Conservation (phyloP, 106 monocot genomes). For the Allium sativum region DNA sequence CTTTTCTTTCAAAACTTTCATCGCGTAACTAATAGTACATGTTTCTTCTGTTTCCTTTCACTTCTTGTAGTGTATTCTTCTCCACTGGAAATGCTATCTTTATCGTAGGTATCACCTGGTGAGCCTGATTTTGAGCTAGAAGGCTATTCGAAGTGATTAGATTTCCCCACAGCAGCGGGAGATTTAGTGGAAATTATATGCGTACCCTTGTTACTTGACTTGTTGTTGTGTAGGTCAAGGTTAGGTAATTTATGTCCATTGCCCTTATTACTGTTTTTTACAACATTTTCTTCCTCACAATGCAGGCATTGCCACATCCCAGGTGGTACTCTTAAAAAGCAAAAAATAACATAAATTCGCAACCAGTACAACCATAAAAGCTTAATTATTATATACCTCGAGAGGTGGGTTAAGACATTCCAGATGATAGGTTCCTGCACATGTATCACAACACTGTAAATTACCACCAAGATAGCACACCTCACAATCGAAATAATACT, state of each 20-base stretch:
- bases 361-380: background rate
- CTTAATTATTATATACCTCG: slow-evolving; percentile 39
- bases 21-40: slow-evolving; percentile 5
- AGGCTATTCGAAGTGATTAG: slow-evolving; percentile 19
- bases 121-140: slow-evolving; percentile 30
- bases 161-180: slow-evolving; percentile 17
- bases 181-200: slow-evolving; percentile 2
- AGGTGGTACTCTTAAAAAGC: slow-evolving; percentile 44
- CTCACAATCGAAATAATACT: slow-evolving; percentile 87
- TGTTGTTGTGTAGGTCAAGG: slow-evolving; percentile 21
- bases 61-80: slow-evolving; percentile 12
- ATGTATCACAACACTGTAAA: slow-evolving; percentile 89
- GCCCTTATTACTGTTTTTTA: slow-evolving; percentile 37
- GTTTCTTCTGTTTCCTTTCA: slow-evolving; percentile 21
- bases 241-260: slow-evolving; percentile 16
- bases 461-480: slow-evolving; percentile 88
- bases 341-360: background rate
- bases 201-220: slow-evolving; percentile 36
- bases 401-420: slow-evolving; percentile 85
- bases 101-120: slow-evolving; percentile 13
- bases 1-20: slow-evolving; percentile 41
- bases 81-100: slow-evolving; percentile 15
- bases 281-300: slow-evolving; percentile 30
- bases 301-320: slow-evolving; percentile 91
- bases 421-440: slow-evolving; percentile 81